Percentiles rank a stretch among this genome's conserved stretches.
These are phyloP conservation scores for Russula griseocarnosa DNA, from an alignment of 768 basidiomycete genomes.

Conservation along the genomic window DNA sequence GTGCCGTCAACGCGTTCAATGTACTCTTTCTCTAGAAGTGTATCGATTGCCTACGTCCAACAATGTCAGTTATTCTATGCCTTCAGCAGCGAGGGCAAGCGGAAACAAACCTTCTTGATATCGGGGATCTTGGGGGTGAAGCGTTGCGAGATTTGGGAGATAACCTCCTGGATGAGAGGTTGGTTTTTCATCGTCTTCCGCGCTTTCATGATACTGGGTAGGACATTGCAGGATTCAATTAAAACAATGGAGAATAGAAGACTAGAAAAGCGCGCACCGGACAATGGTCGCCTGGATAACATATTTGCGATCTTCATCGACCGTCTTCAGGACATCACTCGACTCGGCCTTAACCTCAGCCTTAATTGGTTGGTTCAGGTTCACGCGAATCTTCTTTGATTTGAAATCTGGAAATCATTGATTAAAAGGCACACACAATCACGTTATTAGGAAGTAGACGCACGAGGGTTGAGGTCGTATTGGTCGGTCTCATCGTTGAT, in stretches of 20 bases:
- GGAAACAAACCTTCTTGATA: conserved; percentile 79
- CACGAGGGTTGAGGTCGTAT: conserved; percentile 87
- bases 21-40: conserved; percentile 93
- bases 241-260: neutral
- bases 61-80: conserved; percentile 11
- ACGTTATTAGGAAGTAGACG: conserved; percentile 25
- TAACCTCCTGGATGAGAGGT: conserved; percentile 82
- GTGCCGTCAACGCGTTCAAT: conserved; percentile 90
- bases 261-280: conserved; percentile 41
- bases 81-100: neutral
- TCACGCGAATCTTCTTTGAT: conserved; percentile 90
- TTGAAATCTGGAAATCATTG: conserved; percentile 60
- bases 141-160: conserved; percentile 80
- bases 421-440: neutral
- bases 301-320: conserved; percentile 96
- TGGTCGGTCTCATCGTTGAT: conserved; percentile 84
- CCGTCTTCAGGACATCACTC: conserved; percentile 84
- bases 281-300: conserved; percentile 94
- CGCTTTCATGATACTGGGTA: conserved; percentile 84
- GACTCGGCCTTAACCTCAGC: conserved; percentile 91
- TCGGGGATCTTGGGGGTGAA: conserved; percentile 93
- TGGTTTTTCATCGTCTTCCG: conserved; percentile 96
- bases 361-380: conserved; percentile 89
- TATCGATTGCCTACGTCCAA: conserved; percentile 73
- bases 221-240: conserved; percentile 11